Base-by-base conservation (phyloP, 106 monocot genomes). In the Apostasia shenzhenica region DNA sequence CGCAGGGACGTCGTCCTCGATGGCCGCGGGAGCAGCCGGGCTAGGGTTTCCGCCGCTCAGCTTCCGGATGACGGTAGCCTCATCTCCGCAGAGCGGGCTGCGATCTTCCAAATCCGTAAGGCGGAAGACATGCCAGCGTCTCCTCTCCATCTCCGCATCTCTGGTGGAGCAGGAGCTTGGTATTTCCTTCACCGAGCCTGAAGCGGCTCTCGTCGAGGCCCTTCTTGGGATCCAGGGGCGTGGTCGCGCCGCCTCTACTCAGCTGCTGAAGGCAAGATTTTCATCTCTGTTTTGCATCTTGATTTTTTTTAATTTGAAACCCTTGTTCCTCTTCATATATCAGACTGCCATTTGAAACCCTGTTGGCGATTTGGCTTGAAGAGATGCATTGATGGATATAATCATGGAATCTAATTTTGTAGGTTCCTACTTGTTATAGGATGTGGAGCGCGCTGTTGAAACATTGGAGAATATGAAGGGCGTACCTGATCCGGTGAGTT, bases 181-280 rank as follows among this genome's bases (percentile, higher is more conserved):
- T 8, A 46, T 79, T 47, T 73, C 66, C 51, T 84, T 91, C 70
- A 79, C 82, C 6, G 82, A 76, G 48, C 72, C 84, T 11, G 91
- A 92, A 71, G 42, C 74, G 41, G 68, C 39, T 1, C 85, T 92
- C n/a, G 10, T 87, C 70, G 87, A 92, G 41, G 84, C 81, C 46
- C 82, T 92, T 14, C 63, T 92, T 3, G 91, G 91, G 9, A 77
- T 87, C 58, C 87, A 92, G 59, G 91, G 91, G 3, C 77, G 91
- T 68, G 91, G 91, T 13, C 82, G 87, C 7, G 70, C 84, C 49
- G 87, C 85, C 1, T 71, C 77, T 55, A 53, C 82, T 5, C 67
- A 69, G 54, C 91, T 85, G 73, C 78, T 92, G 70, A 76, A 87
- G 82, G 87, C 61, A 76, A 78, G 26, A 14, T 41, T 41, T 8